Percentiles rank a stretch among this genome's conserved stretches.
These are phyloP conservation scores for Globisporangium heterothallicum DNA, from an alignment of 352 stramenopile genomes.

Conservation along the genomic window DNA sequence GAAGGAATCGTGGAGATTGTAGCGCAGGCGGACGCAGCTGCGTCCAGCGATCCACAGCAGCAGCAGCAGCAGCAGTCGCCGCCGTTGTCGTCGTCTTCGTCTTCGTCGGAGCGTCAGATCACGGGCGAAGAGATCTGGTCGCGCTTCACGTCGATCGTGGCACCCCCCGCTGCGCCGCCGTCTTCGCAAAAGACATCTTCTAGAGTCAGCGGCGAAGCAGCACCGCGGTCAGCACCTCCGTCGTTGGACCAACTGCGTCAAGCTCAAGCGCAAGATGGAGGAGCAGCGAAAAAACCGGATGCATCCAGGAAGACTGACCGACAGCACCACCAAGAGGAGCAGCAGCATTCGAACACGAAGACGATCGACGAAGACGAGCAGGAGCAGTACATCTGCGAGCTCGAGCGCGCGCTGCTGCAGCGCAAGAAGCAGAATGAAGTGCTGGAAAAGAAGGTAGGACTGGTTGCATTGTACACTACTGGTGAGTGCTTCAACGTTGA, in stretches of 20 bases:
- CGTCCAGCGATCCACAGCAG: no score
- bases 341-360: constrained; percentile 1
- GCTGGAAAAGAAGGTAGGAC: constrained; percentile 37
- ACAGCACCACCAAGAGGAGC: no score
- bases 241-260: constrained; percentile 16
- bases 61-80: background rate
- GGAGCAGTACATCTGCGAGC: constrained; percentile 74
- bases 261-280: constrained; percentile 5
- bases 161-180: constrained; percentile 17
- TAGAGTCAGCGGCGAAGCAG: background rate
- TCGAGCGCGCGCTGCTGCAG: constrained; percentile 67
- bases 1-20: constrained; percentile 66
- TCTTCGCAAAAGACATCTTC: constrained; percentile 7
- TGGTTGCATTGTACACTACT: background rate
- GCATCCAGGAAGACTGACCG: no score
- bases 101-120: constrained; percentile 8
- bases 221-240: constrained; percentile 2
- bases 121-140: constrained; percentile 31
- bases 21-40: constrained; percentile 39
- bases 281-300: background rate
- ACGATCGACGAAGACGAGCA: constrained; percentile 49
- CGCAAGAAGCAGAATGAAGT: constrained; percentile 70
- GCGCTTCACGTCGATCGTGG: constrained; percentile 41
- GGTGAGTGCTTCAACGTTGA: background rate
- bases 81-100: constrained; percentile 12